Evolutionary conservation across 2,329 filamentous ascomycete genomes (phyloP).

Genomic region (Colletotrichum phormii): DNA sequence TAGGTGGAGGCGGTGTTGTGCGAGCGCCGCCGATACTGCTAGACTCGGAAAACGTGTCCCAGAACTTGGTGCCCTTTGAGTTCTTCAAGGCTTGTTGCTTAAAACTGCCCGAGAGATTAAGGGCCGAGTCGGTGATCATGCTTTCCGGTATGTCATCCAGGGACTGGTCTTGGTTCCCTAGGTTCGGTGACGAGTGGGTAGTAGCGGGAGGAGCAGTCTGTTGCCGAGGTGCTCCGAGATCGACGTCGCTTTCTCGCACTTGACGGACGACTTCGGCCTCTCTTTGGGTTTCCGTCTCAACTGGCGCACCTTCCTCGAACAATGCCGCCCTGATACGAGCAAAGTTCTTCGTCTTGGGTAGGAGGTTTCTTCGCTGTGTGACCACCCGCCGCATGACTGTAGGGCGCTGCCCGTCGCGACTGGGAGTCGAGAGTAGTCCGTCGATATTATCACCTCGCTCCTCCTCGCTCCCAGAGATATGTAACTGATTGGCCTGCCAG

Average conservation of each 20-base stretch:
- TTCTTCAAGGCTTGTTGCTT: constrained; percentile 80
- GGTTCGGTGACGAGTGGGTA: constrained; percentile 75
- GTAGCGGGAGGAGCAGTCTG: constrained; percentile 64
- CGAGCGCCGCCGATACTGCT: constrained; percentile 62
- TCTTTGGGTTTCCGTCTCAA: constrained; percentile 88
- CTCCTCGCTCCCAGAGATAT: constrained; percentile 78
- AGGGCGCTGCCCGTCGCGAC: constrained; percentile 67
- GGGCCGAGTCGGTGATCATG: constrained; percentile 68
- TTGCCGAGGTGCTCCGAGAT: constrained; percentile 60
- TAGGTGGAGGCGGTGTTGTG: constrained; percentile 72
- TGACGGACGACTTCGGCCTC: constrained; percentile 97
- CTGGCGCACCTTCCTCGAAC: constrained; percentile 85
- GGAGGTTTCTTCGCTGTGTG: constrained; percentile 86
- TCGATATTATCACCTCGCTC: constrained; percentile 78
- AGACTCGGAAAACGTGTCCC: constrained; percentile 82
- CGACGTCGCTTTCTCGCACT: constrained; percentile 88
- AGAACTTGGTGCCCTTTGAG: constrained; percentile 78
- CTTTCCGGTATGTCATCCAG: constrained; percentile 80
- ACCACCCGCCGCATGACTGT: constrained; percentile 86
- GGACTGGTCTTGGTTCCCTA: constrained; percentile 69
- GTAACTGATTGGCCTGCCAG: constrained; percentile 88
- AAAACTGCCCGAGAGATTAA: constrained; percentile 73
- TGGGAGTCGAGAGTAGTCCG: constrained; percentile 53
- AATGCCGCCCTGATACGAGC: constrained; percentile 91
- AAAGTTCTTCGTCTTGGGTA: constrained; percentile 97